Base-by-base conservation (phyloP, 2,329 filamentous ascomycete species). In the Fonsecaea multimorphosa region DNA sequence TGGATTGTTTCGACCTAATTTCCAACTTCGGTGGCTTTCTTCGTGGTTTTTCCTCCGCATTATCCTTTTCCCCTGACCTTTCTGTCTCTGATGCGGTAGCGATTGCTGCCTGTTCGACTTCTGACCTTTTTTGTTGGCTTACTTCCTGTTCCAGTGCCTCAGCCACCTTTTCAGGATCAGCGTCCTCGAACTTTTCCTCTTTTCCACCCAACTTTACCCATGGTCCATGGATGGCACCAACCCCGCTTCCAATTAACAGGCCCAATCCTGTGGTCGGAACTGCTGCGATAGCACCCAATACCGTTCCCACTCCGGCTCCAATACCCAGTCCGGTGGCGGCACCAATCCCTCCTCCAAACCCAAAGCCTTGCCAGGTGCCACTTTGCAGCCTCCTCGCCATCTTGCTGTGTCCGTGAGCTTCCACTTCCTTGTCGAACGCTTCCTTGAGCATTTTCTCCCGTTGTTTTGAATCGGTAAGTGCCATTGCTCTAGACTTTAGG, bases 361-460 rank as follows among this genome's bases (percentile, higher is more conserved):
- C 68, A 22, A 68, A 34, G 16, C 68, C 68, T 24, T 70, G 68
- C 63, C 65, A 70, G 9, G 58, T 53, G 1, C 68, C 68, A 22
- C 58, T 63, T 58, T 70, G 65, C 65, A 70, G 22, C n/a, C 65
- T 52, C 44, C 61, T 66, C 16, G 68, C 68, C 62, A 65, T 68
- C 44, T 70, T 70, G 57, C 62, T 70, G 38, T 67, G 65, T 34
- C 68, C 68, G 19, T 70, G 31, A 19, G 68, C 68, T 57, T 70
- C 65, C 27, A 68, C 59, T 49, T 70, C 68, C 29, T 70, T 68
- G 56, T 70, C 60, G 40, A 65, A 70, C n/a, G 68, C 68, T 27
- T 70, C 65, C 32, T 52, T 58, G 14, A 70, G 44, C 57, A 70
- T 55, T 36, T 61, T 57, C 34, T 70, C 68, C 0, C 68, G 65